phyloP scores from a whole-genome alignment of 2,329 filamentous ascomycete species.

The Exserohilum turcica region DNA sequence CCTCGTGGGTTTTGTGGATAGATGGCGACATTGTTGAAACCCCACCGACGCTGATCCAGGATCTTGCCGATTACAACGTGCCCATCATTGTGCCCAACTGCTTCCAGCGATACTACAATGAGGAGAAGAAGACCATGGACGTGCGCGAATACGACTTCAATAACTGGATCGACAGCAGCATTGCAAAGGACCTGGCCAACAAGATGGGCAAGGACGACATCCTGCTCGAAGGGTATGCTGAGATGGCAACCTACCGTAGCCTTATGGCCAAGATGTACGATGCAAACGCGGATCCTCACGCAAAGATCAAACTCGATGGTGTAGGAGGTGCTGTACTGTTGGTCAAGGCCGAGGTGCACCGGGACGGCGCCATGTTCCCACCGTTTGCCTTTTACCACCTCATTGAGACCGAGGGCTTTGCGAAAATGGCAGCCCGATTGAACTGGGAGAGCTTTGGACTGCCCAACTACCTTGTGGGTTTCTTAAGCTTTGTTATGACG shows the following conservation, averaged over 20 bases:
- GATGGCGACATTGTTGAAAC: slow-evolving; percentile 92
- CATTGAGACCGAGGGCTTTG: slow-evolving; percentile 97
- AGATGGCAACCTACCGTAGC: slow-evolving; percentile 88
- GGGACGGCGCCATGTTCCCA: slow-evolving; percentile 98
- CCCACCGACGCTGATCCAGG: slow-evolving; percentile 82
- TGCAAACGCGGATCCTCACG: slow-evolving; percentile 57
- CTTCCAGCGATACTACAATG: slow-evolving; percentile 77
- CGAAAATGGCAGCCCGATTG: slow-evolving; percentile 90
- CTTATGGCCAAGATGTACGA: slow-evolving; percentile 84
- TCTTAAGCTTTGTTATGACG: too few species aligned
- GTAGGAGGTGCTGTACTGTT: slow-evolving; percentile 91
- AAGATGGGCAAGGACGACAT: slow-evolving; percentile 92
- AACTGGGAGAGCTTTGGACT: slow-evolving; percentile 87
- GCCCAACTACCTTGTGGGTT: slow-evolving; percentile 90
- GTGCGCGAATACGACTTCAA: slow-evolving; percentile 95
- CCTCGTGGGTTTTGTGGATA: slow-evolving; percentile 96
- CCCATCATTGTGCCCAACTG: slow-evolving; percentile 95
- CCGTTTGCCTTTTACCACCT: slow-evolving; percentile 95
- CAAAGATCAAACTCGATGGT: slow-evolving; percentile 80
- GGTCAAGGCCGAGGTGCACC: slow-evolving; percentile 95
- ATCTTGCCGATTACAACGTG: slow-evolving; percentile 85
- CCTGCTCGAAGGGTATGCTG: slow-evolving; percentile 87
- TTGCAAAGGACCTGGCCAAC: slow-evolving; percentile 73
- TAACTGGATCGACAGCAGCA: slow-evolving; percentile 90
- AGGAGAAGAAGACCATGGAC: slow-evolving; percentile 72